Evolutionary conservation across 331 rosid species (phyloP).

Genomic region (Prunus yedoensis): DNA sequence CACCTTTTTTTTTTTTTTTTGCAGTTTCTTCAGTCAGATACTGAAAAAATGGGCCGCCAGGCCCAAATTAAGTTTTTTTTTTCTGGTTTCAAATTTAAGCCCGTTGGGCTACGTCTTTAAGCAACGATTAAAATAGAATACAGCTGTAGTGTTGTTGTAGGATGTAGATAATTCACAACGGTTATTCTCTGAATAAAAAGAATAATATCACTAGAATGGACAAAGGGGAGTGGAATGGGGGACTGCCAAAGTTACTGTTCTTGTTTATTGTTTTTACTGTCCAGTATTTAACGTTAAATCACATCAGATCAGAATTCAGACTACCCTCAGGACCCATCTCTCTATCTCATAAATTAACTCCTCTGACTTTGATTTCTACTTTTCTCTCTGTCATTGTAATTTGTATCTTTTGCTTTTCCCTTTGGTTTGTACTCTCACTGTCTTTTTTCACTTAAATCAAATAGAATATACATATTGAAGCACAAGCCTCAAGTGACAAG

Average conservation of each 20-base stretch:
- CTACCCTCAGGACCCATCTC: background rate
- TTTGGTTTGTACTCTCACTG: background rate
- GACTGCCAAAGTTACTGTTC: constrained; percentile 68
- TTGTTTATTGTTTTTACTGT: constrained; percentile 13
- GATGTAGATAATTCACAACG: background rate
- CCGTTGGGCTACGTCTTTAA: background rate
- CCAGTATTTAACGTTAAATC: constrained; percentile 69
- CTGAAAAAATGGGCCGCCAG: background rate
- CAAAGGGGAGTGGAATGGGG: constrained; percentile 34
- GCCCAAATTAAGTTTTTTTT: background rate
- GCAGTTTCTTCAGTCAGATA: background rate
- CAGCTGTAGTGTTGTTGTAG: background rate
- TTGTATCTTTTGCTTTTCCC: constrained; percentile 3
- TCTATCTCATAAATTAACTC: background rate
- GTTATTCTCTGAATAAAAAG: background rate
- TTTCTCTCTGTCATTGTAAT: background rate
- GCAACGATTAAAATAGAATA: background rate
- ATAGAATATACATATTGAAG: no score
- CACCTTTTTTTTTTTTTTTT: background rate
- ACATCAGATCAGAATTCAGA: constrained; percentile 63
- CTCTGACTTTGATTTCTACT: background rate
- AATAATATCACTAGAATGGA: background rate
- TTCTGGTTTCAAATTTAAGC: background rate
- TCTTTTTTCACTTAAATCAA: background rate
- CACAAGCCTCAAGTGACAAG: background rate